Evolutionary conservation across 768 basidiomycete species (phyloP), one percentile per base, ranked within the genome.

Genomic region (Mycena vulgaris): DNA sequence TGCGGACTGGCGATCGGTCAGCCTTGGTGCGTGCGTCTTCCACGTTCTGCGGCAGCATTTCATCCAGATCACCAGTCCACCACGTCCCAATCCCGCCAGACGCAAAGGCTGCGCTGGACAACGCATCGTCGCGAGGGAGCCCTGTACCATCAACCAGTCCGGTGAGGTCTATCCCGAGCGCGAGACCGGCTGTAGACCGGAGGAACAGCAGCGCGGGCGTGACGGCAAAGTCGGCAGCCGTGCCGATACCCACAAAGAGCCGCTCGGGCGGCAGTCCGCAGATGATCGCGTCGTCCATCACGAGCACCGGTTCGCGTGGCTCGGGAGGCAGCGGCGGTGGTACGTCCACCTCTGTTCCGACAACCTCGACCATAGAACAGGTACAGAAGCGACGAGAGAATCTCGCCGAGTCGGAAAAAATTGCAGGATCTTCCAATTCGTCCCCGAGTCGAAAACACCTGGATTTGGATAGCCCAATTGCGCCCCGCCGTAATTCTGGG

Each of bases 1-100:
- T 58, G 90, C 91, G 4, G 94, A 95, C 79, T 96, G 94, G 94
- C 89, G 86, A 73, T 88, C 93, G 33, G 93, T 95, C 78, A 92
- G 89, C 80, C 85, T 88, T 70, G 69, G 69, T 70, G 23, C 28
- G 69, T 53, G 48, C 23, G 52, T 56, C 49, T 48, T 39, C 39
- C 63, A 40, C 63, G 58, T 66, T 60, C 42, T n/a, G 6, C 23
- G 31, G n/a, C 63, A 61, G 40, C 58, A 40, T n/a, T 39, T 65
- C n/a, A 59, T 27, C 33, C 17, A 39, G 3, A 51, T 21, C 55
- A 0, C 11, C 35, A 70, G 89, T 95, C 14, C 92, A 95, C 76
- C 87, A 88, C 68, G 84, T 95, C 63, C 86, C 91, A 62, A 93
- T 95, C 69, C 94, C 94, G 21, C 77, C 85, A 16, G 92, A 92